Conservation (phyloP, 805 yeast species). For the Tetrapisispora arboricola region DNA sequence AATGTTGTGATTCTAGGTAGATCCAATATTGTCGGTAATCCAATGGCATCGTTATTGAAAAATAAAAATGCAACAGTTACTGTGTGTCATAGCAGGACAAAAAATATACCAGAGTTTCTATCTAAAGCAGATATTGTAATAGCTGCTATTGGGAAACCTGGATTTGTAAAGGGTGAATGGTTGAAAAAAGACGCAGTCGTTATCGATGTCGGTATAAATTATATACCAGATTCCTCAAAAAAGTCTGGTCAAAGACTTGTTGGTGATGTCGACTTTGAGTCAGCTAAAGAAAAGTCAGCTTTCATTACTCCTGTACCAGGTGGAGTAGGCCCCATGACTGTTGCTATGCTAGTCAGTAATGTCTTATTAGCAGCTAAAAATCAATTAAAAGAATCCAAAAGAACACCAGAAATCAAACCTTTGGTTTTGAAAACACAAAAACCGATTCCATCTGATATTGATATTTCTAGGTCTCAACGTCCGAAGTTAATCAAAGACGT, state of each 20-base stretch:
- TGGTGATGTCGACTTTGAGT: conserved; percentile 87
- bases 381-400: conserved; percentile 31
- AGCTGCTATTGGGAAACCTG: conserved; percentile 85
- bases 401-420: conserved; percentile 43
- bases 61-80: conserved; percentile 71
- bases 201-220: conserved; percentile 93
- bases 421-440: conserved; percentile 41
- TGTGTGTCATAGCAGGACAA: conserved; percentile 58
- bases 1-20: conserved; percentile 80
- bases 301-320: conserved; percentile 95
- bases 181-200: conserved; percentile 76
- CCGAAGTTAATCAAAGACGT: conserved; percentile 73
- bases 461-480: conserved; percentile 74
- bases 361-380: conserved; percentile 70
- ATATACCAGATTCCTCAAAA: conserved; percentile 61
- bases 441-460: conserved; percentile 90
- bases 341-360: conserved; percentile 85
- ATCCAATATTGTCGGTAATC: conserved; percentile 79
- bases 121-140: conserved; percentile 65
- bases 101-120: conserved; percentile 41
- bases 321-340: conserved; percentile 99
- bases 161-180: conserved; percentile 80
- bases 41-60: conserved; percentile 60
- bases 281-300: conserved; percentile 50
- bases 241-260: conserved; percentile 75